Conservation (phyloP, 148 eudicot species). For the Agrostemma githago region DNA sequence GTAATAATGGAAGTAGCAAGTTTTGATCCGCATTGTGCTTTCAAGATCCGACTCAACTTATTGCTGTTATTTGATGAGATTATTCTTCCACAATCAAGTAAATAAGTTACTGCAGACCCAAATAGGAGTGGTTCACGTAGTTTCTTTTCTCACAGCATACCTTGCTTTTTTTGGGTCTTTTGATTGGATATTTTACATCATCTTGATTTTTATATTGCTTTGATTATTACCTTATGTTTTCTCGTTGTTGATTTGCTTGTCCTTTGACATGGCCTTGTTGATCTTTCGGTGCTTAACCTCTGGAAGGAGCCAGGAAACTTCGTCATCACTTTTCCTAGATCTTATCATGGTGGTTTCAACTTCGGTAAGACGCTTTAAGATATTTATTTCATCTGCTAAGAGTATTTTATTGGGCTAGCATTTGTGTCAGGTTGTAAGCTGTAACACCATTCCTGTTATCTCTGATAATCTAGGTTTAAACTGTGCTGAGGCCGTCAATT, state of each 20-base stretch:
- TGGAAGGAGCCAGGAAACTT: slow-evolving; percentile 97
- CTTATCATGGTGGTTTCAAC: slow-evolving; percentile 98
- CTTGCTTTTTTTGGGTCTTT: not conserved
- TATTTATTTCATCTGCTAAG: slow-evolving; percentile 5
- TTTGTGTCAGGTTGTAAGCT: slow-evolving; percentile 13
- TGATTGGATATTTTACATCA: not conserved
- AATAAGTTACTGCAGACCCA: not conserved
- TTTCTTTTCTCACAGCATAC: not conserved
- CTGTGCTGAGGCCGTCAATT: slow-evolving; percentile 99
- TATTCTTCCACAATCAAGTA: not conserved
- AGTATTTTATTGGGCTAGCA: not conserved
- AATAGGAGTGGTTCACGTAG: not conserved
- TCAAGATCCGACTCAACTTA: not conserved
- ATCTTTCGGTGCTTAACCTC: slow-evolving; percentile 20
- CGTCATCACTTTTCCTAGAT: slow-evolving; percentile 96
- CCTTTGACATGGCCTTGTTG: slow-evolving; percentile 4
- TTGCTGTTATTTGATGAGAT: not conserved
- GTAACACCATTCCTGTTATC: slow-evolving; percentile 9
- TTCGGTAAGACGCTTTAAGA: slow-evolving; percentile 48
- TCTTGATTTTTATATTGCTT: slow-evolving; percentile 1
- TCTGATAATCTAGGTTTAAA: slow-evolving; percentile 60
- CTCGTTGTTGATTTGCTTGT: slow-evolving; percentile 10
- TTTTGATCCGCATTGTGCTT: not conserved
- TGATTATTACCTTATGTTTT: slow-evolving; percentile 4
- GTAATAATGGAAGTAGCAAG: not conserved